A percentile compares a stretch with the other conserved stretches of the same genome.
Evolutionary conservation across 805 yeast genomes (phyloP).

Genomic region (Kluyveromyces wickerhamii): DNA sequence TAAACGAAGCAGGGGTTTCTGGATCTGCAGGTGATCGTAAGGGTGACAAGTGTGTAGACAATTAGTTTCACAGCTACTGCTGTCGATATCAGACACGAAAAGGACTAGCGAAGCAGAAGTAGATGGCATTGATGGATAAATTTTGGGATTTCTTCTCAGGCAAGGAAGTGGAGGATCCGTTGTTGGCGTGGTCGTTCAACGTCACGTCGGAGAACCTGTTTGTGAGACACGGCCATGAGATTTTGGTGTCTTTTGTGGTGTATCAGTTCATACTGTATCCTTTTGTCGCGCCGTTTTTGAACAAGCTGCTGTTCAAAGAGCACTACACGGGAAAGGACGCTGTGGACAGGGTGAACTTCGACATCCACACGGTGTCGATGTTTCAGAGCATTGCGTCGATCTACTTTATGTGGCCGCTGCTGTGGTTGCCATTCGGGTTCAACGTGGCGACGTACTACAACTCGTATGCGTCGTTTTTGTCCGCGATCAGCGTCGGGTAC

Average conservation of each 20-base stretch:
- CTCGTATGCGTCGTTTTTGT: slow-evolving; percentile 68
- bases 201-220: slow-evolving; percentile 36
- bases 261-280: slow-evolving; percentile 47
- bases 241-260: slow-evolving; percentile 48
- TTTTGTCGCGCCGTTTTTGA: slow-evolving; percentile 41
- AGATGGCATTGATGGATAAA: too few species aligned
- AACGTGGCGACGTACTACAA: slow-evolving; percentile 61
- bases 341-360: slow-evolving; percentile 62
- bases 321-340: slow-evolving; percentile 40
- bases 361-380: slow-evolving; percentile 84
- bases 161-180: slow-evolving; percentile 18
- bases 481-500: slow-evolving; percentile 73
- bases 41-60: too few species aligned
- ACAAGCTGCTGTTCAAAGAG: slow-evolving; percentile 42
- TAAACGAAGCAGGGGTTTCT: too few species aligned
- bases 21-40: too few species aligned
- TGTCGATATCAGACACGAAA: too few species aligned
- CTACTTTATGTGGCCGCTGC: slow-evolving; percentile 50
- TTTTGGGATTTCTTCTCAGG: too few species aligned
- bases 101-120: too few species aligned
- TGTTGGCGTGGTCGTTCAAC: slow-evolving; percentile 23
- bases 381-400: slow-evolving; percentile 71
- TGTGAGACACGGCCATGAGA: slow-evolving; percentile 68
- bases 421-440: slow-evolving; percentile 39
- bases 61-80: too few species aligned